Base-by-base conservation (phyloP, 169 alveolate species). In the Fabrea salina region DNA sequence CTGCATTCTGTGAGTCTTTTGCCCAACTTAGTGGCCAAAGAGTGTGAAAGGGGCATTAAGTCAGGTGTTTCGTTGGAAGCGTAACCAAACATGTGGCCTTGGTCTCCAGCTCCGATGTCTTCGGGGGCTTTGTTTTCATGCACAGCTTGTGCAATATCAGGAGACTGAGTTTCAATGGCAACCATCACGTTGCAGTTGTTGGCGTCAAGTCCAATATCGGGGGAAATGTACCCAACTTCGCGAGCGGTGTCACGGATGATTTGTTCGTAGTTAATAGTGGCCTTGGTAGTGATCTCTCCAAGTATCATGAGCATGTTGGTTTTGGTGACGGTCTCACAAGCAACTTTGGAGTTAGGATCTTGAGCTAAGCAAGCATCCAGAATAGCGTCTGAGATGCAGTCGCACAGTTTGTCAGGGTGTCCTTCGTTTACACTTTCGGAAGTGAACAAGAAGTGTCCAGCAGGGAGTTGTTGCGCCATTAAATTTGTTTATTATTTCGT, bases 61-160 rank as follows among this genome's bases (percentile, higher is more conserved):
- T 95, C 98, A 37, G 95, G 94, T 3, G 99, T 97, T 90, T 98
- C 99, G 89, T 97, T 98, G 49, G 99, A 92, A 53, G 99, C 99
- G 87, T 98, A 98, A 16, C 99, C 99, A 86, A 98, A 98, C 99
- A 99, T 98, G 79, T 95, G 94, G 39, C 99, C 99, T 93, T 98
- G 98, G 75, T 97, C 99, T 13, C 99, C 99, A 39, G 99, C 99
- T 30, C 99, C 99, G 13, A 96, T 85, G 16, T 97, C 98, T 79
- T 96, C 99, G 16, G 89, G 96, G 6, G 84, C 86, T 79, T 95
- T 97, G 70, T 94, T 92, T 49, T 84, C 96, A 82, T 97, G 99
- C 25, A 98, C 99, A 58, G 99, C 98, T 54, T 93, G 93, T 2
- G 99, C 99, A 39, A 98, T 98, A 80, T 98, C 99, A 11, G 95